Percentiles rank a stretch among this genome's conserved stretches.
phyloP scores from a whole-genome alignment of 306 rosid species.

The Hylodesmum podocarpum region DNA sequence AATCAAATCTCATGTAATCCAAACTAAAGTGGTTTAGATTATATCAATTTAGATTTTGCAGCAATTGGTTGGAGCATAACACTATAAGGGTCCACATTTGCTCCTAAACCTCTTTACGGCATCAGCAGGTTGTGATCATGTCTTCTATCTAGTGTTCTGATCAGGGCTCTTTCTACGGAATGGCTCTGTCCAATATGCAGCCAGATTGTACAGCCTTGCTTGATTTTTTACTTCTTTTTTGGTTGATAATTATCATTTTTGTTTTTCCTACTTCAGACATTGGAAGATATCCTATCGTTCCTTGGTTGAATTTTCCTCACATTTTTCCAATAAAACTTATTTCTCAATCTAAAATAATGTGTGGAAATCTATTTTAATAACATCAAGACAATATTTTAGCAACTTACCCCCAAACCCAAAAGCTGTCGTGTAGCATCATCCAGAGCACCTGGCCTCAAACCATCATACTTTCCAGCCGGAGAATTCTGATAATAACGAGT shows the following conservation, averaged over 20 bases:
- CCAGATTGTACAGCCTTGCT: neutral
- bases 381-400: constrained; percentile 25
- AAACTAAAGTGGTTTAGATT: no score
- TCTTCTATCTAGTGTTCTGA: neutral
- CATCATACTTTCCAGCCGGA: constrained; percentile 85
- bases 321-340: neutral
- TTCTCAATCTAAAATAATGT: neutral
- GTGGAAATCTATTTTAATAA: neutral
- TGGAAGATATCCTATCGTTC: constrained; percentile 2
- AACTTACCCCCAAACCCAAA: constrained; percentile 81
- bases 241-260: neutral
- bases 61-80: neutral
- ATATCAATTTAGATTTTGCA: neutral
- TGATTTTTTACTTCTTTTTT: neutral
- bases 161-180: neutral
- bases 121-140: constrained; percentile 7
- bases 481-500: constrained; percentile 87
- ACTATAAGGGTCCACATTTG: neutral
- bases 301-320: neutral
- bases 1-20: no score
- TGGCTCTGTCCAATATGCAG: constrained; percentile 9
- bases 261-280: neutral
- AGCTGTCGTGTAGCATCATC: constrained; percentile 70
- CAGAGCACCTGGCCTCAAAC: constrained; percentile 89
- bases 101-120: neutral